These are phyloP conservation scores for Globisporangium spiculum DNA, from an alignment of 352 stramenopile genomes.

Conservation along the genomic window DNA sequence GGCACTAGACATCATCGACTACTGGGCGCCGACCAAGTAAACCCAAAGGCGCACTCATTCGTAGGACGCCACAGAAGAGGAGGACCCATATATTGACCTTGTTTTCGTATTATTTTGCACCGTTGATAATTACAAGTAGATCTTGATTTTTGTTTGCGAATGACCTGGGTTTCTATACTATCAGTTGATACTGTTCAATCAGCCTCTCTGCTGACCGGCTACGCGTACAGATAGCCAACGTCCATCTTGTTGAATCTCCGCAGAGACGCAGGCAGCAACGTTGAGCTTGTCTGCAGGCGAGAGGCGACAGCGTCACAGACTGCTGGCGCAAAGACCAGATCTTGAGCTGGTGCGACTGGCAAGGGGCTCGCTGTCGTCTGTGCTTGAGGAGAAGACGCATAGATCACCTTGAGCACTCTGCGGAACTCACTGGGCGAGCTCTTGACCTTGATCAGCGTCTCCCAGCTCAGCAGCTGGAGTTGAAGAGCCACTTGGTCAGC, in stretches of 20 bases:
- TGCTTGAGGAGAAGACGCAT: background rate
- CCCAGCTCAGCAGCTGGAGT: conserved; percentile 72
- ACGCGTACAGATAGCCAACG: conserved; percentile 61
- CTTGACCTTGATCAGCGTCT: conserved; percentile 50
- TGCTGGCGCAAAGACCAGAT: conserved; percentile 30
- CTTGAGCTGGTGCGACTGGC: conserved; percentile 24
- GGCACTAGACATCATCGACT: conserved; percentile 96
- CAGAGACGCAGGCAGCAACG: conserved; percentile 46
- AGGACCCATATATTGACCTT: background rate
- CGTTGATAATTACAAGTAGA: conserved; percentile 7
- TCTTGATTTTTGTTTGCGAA: background rate
- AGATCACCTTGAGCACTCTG: conserved; percentile 73
- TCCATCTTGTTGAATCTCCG: conserved; percentile 51
- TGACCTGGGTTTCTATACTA: background rate
- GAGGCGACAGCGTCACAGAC: conserved; percentile 31
- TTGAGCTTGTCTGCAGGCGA: conserved; percentile 43
- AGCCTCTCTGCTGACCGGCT: background rate
- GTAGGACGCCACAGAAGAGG: background rate
- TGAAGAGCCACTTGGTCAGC: background rate
- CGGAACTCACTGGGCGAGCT: conserved; percentile 25
- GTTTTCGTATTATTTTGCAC: conserved; percentile 10
- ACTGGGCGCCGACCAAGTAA: conserved; percentile 84
- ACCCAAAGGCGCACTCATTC: background rate
- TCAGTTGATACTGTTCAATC: background rate
- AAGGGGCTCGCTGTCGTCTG: background rate